A percentile compares a stretch with the other conserved stretches of the same genome.
Evolutionary conservation across 106 monocot genomes (phyloP).

Genomic region (Dendrobium chrysotoxum): DNA sequence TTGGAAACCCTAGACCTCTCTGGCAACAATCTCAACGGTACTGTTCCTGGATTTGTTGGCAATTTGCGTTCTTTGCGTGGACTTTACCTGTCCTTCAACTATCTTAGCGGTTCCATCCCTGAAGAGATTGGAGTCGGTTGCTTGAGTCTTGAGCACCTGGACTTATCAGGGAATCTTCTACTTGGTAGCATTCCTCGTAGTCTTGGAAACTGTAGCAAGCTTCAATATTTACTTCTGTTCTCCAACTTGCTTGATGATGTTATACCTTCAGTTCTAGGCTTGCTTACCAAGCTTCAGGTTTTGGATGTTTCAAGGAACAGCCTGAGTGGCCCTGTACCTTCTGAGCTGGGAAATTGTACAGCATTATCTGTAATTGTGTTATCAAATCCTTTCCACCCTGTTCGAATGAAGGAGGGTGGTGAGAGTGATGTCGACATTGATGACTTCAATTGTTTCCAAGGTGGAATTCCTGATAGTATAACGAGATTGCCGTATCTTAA

Average conservation of each 20-base stretch:
- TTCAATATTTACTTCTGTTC: constrained; percentile 45
- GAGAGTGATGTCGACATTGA: constrained; percentile 21
- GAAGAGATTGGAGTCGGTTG: constrained; percentile 34
- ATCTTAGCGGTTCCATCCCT: constrained; percentile 40
- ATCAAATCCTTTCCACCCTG: constrained; percentile 40
- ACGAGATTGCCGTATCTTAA: constrained; percentile 54
- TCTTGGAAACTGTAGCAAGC: constrained; percentile 60
- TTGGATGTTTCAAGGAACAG: constrained; percentile 83
- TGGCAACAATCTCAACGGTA: constrained; percentile 57
- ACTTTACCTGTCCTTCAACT: constrained; percentile 38
- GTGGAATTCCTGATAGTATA: constrained; percentile 54
- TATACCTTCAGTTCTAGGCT: constrained; percentile 48
- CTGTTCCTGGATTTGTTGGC: constrained; percentile 38
- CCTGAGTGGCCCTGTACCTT: constrained; percentile 67
- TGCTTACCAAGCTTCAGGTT: constrained; percentile 32
- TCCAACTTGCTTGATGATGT: constrained; percentile 71
- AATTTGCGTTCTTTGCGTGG: constrained; percentile 20
- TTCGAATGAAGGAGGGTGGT: constrained; percentile 1
- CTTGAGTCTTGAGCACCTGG: constrained; percentile 34
- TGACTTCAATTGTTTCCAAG: constrained; percentile 83
- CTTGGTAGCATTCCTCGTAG: constrained; percentile 43
- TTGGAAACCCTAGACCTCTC: constrained; percentile 71
- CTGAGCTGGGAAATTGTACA: constrained; percentile 63
- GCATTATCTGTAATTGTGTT: constrained; percentile 52
- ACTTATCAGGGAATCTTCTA: constrained; percentile 47